Conservation (phyloP, 2,329 filamentous ascomycete species). For the Aspergillus candidus region DNA sequence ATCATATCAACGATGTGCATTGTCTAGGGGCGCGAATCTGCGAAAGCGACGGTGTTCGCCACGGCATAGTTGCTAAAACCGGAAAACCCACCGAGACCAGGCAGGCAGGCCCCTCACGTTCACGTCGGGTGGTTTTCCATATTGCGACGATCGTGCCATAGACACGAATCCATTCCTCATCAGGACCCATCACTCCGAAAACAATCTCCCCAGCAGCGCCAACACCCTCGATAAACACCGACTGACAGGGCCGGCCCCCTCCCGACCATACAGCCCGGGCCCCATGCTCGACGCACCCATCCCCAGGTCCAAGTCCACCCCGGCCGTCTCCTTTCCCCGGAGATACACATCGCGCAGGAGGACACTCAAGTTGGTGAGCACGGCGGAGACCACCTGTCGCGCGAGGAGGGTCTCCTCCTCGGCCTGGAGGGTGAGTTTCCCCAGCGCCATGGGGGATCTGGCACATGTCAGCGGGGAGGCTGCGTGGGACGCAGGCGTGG, state of each 20-base stretch:
- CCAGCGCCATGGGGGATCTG: slow-evolving; percentile 1
- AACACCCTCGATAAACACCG: slow-evolving; percentile 3
- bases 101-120: neutral
- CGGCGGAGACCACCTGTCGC: slow-evolving; percentile 1
- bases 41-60: too few species aligned
- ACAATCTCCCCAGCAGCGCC: slow-evolving; percentile 2
- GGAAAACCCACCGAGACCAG: too few species aligned
- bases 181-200: neutral
- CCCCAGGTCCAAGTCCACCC: neutral
- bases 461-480: neutral
- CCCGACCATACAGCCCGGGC: slow-evolving; percentile 2
- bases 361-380: neutral
- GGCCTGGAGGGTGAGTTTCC: neutral
- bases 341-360: slow-evolving; percentile 3
- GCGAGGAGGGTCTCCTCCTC: slow-evolving; percentile 4
- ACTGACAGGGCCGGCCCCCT: slow-evolving; percentile 1
- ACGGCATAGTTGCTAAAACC: too few species aligned
- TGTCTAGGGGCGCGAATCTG: too few species aligned
- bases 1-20: too few species aligned
- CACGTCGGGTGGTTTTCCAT: neutral
- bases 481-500: neutral
- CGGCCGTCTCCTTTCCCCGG: neutral
- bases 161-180: neutral
- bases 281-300: neutral
- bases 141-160: neutral